Evolutionary conservation across 2,329 filamentous ascomycete species (phyloP).

Genomic region (Aspergillus brunneoviolaceus): DNA sequence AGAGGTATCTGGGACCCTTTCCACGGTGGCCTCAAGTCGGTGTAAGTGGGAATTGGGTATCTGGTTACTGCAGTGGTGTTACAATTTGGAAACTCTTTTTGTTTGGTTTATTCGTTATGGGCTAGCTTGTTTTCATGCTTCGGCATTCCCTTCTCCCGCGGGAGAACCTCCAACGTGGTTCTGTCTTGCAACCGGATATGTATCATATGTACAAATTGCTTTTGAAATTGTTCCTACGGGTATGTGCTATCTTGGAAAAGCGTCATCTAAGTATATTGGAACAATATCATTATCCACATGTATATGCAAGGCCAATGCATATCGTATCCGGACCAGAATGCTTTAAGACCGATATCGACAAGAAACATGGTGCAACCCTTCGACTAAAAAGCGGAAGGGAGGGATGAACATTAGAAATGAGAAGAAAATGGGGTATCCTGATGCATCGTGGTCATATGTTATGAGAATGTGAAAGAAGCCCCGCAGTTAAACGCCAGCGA

Average conservation of each 20-base stretch:
- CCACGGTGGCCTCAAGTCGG: slow-evolving; percentile 55
- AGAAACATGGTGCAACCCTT: neutral
- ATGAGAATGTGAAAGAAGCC: slow-evolving; percentile 3
- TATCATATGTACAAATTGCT: slow-evolving; percentile 27
- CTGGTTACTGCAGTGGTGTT: slow-evolving; percentile 20
- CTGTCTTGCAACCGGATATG: slow-evolving; percentile 19
- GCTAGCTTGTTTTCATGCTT: slow-evolving; percentile 20
- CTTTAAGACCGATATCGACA: neutral
- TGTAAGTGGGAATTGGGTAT: slow-evolving; percentile 37
- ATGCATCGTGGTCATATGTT: neutral
- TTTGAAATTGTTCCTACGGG: neutral
- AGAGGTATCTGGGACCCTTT: slow-evolving; percentile 66
- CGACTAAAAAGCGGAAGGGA: slow-evolving; percentile 1
- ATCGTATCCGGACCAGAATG: slow-evolving; percentile 3
- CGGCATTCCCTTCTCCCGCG: slow-evolving; percentile 13
- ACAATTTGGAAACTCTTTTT: slow-evolving; percentile 13
- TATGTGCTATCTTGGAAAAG: neutral
- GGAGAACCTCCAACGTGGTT: slow-evolving; percentile 11
- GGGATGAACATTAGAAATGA: no score
- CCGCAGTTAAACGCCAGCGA: slow-evolving; percentile 1
- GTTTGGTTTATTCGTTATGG: slow-evolving; percentile 31
- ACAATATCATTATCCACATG: slow-evolving; percentile 1
- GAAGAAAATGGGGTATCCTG: slow-evolving; percentile 20
- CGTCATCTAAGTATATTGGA: neutral
- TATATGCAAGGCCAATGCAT: slow-evolving; percentile 1